Percentiles rank a stretch among this genome's conserved stretches.
phyloP scores from a whole-genome alignment of 495 filamentous ascomycete species.

The Xeromyces bisporus region DNA sequence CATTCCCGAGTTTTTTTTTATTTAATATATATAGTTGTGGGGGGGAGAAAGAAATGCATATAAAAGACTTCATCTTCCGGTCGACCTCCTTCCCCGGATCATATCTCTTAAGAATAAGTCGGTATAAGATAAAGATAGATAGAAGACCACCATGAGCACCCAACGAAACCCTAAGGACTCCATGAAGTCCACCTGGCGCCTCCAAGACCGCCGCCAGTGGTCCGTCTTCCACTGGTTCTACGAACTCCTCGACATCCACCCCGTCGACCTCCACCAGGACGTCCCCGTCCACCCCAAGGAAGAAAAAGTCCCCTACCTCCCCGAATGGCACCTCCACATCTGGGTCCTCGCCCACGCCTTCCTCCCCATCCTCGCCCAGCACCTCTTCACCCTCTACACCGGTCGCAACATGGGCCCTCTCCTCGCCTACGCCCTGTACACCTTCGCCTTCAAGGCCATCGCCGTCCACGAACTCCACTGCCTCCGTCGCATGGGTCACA shows the following conservation, averaged over 20 bases:
- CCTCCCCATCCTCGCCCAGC: slow-evolving; percentile 1
- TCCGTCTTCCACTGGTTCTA: neutral
- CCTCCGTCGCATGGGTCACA: slow-evolving; percentile 2
- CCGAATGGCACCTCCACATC: slow-evolving; percentile 1
- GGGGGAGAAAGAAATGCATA: no score
- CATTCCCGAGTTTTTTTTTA: no score
- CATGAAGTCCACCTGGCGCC: slow-evolving; percentile 4
- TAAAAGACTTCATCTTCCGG: no score
- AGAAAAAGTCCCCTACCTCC: slow-evolving; percentile 2
- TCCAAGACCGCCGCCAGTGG: slow-evolving; percentile 1
- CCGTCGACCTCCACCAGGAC: slow-evolving; percentile 1
- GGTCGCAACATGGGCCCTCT: neutral
- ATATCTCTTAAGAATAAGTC: no score
- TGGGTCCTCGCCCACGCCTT: slow-evolving; percentile 2
- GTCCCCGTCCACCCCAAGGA: slow-evolving; percentile 3
- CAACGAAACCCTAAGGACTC: slow-evolving; percentile 2
- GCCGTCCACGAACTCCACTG: slow-evolving; percentile 1
- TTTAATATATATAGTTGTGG: no score
- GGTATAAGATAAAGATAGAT: no score
- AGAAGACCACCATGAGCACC: neutral
- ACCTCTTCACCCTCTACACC: slow-evolving; percentile 1
- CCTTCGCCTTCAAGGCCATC: slow-evolving; percentile 2
- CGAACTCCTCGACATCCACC: slow-evolving; percentile 1
- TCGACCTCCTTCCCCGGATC: no score
- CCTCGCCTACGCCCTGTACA: slow-evolving; percentile 1